These are phyloP conservation scores for Kodamaea sp. DNA, from an alignment of 1,139 yeast species.

Conservation along the genomic window DNA sequence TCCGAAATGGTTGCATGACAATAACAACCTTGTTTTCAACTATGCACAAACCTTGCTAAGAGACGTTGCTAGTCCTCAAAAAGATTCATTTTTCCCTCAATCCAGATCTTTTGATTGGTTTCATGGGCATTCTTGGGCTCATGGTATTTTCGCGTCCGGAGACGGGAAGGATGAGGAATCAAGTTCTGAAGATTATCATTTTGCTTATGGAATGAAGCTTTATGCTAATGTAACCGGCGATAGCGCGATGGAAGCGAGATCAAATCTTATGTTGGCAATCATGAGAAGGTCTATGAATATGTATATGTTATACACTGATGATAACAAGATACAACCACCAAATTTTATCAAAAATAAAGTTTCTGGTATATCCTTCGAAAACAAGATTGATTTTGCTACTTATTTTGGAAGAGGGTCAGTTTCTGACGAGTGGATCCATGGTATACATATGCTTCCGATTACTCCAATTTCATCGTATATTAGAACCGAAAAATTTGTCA, in stretches of 20 bases:
- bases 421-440: conserved; percentile 46
- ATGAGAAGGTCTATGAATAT: conserved; percentile 41
- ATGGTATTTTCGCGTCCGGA: conserved; percentile 42
- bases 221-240: conserved; percentile 35
- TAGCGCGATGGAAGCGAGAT: conserved; percentile 33
- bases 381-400: conserved; percentile 43
- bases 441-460: conserved; percentile 47
- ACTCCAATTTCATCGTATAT: conserved; percentile 43
- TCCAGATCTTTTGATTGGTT: conserved; percentile 44
- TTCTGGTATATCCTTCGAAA: conserved; percentile 45
- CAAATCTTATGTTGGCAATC: conserved; percentile 41
- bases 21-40: conserved; percentile 26
- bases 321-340: conserved; percentile 37
- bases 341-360: conserved; percentile 40
- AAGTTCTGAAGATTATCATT: conserved; percentile 45
- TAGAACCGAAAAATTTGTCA: conserved; percentile 32
- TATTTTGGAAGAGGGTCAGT: conserved; percentile 44
- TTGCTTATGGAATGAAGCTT: conserved; percentile 42
- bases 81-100: conserved; percentile 38
- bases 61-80: conserved; percentile 41
- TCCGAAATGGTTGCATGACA: conserved; percentile 27
- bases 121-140: conserved; percentile 48
- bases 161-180: conserved; percentile 49
- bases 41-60: conserved; percentile 36
- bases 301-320: conserved; percentile 42